Percentiles rank a stretch among this genome's conserved stretches.
phyloP scores from a whole-genome alignment of 306 rosid genomes.

The Adenanthera pavonina region DNA sequence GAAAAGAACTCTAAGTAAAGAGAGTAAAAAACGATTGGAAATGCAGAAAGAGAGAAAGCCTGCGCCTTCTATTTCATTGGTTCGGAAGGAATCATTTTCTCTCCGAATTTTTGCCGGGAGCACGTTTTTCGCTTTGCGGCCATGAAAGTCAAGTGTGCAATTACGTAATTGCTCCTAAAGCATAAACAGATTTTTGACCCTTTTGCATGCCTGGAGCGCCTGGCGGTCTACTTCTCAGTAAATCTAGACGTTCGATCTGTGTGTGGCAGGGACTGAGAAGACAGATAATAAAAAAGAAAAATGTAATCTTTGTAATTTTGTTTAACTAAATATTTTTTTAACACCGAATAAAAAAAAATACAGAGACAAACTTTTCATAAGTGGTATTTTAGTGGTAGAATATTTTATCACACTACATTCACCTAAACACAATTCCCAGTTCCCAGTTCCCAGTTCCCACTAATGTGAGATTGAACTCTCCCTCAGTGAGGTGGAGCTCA shows the following conservation, averaged over 20 bases:
- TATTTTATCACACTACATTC: too few relatives aligned
- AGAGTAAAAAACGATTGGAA: conserved; percentile 58
- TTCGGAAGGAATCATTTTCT: conserved; percentile 14
- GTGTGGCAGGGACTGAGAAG: background rate
- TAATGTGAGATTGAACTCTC: too few relatives aligned
- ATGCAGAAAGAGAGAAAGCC: conserved; percentile 30
- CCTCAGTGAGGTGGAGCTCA: too few relatives aligned
- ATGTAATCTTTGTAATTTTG: too few relatives aligned
- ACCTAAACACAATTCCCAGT: too few relatives aligned
- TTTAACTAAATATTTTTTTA: too few relatives aligned
- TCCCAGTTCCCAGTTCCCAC: too few relatives aligned
- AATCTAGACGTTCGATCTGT: background rate
- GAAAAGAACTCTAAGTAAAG: conserved; percentile 36
- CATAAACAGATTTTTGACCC: background rate
- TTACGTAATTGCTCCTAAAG: conserved; percentile 39
- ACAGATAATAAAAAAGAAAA: background rate
- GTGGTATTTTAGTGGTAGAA: too few relatives aligned
- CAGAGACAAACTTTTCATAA: too few relatives aligned
- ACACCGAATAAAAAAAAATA: too few relatives aligned
- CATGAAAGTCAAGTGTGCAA: conserved; percentile 4
- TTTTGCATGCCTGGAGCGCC: background rate
- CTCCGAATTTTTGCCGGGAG: background rate
- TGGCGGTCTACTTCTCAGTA: background rate
- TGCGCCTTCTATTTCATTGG: background rate
- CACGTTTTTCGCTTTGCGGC: conserved; percentile 23